Conservation (phyloP, 2,329 filamentous ascomycete species). For the Fusarium nodosum region DNA sequence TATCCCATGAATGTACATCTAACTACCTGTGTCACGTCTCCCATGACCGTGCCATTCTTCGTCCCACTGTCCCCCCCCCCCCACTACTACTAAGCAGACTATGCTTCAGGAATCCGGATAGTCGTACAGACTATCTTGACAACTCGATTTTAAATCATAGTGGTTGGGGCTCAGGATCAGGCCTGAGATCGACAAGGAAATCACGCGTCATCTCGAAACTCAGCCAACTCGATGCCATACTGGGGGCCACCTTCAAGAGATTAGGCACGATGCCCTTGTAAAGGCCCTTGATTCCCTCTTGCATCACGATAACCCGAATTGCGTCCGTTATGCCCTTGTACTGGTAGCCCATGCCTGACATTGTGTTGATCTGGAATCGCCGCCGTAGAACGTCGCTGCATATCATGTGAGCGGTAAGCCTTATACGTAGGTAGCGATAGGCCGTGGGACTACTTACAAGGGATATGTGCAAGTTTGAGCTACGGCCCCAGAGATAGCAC, state of each 20-base stretch:
- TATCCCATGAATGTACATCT: slow-evolving; percentile 36
- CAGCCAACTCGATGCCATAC: slow-evolving; percentile 98
- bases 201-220: slow-evolving; percentile 96
- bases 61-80: slow-evolving; percentile 17
- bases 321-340: slow-evolving; percentile 92
- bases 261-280: slow-evolving; percentile 98
- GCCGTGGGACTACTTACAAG: slow-evolving; percentile 73
- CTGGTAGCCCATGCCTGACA: slow-evolving; percentile 97
- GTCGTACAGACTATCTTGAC: slow-evolving; percentile 39
- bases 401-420: slow-evolving; percentile 42
- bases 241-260: slow-evolving; percentile 94
- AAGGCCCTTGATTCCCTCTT: slow-evolving; percentile 86
- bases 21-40: slow-evolving; percentile 29
- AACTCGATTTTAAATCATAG: slow-evolving; percentile 45
- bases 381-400: slow-evolving; percentile 88
- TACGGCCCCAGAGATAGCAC: slow-evolving; percentile 94
- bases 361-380: slow-evolving; percentile 98
- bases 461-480: slow-evolving; percentile 99
- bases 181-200: slow-evolving; percentile 76
- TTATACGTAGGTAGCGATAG: not conserved
- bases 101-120: slow-evolving; percentile 14
- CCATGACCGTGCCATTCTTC: slow-evolving; percentile 28
- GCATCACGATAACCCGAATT: slow-evolving; percentile 80
- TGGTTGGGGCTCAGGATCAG: slow-evolving; percentile 53
- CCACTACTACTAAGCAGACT: slow-evolving; percentile 4